These are phyloP conservation scores for Apiotrichum siamense DNA, from an alignment of 1,284 basidiomycete species.

Conservation along the genomic window DNA sequence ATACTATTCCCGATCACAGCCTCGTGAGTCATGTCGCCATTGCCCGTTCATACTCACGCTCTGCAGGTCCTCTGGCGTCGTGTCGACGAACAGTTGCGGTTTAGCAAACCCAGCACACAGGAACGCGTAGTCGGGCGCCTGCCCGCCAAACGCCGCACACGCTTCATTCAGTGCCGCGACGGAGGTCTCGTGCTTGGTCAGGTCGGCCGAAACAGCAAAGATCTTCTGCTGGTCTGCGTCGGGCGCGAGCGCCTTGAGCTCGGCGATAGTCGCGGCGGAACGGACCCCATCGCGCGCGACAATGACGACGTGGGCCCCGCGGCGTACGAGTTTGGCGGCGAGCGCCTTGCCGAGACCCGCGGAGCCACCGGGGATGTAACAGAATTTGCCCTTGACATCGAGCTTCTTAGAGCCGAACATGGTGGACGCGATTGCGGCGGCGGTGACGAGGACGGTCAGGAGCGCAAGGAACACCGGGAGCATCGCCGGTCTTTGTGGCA, in stretches of 20 bases:
- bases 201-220: slow-evolving; percentile 58
- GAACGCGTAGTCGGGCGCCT: slow-evolving; percentile 66
- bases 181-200: slow-evolving; percentile 54
- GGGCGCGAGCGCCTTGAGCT: slow-evolving; percentile 57
- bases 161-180: slow-evolving; percentile 59
- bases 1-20: neutral
- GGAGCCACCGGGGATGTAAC: slow-evolving; percentile 74
- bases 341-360: slow-evolving; percentile 70
- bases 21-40: too few species aligned
- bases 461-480: slow-evolving; percentile 1
- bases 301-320: slow-evolving; percentile 74
- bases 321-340: slow-evolving; percentile 60
- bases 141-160: slow-evolving; percentile 53
- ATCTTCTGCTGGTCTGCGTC: slow-evolving; percentile 56
- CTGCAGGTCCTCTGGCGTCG: slow-evolving; percentile 57
- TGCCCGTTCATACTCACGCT: slow-evolving; percentile 54
- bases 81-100: slow-evolving; percentile 68
- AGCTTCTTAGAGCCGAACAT: slow-evolving; percentile 9
- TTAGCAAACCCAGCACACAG: slow-evolving; percentile 66
- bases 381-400: slow-evolving; percentile 52
- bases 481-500: too few species aligned
- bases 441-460: slow-evolving; percentile 4
- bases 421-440: neutral
- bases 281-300: slow-evolving; percentile 63
- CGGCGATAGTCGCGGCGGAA: slow-evolving; percentile 56